Base-by-base conservation (phyloP, 768 basidiomycete genomes). In the Xerocomus spinulosus region DNA sequence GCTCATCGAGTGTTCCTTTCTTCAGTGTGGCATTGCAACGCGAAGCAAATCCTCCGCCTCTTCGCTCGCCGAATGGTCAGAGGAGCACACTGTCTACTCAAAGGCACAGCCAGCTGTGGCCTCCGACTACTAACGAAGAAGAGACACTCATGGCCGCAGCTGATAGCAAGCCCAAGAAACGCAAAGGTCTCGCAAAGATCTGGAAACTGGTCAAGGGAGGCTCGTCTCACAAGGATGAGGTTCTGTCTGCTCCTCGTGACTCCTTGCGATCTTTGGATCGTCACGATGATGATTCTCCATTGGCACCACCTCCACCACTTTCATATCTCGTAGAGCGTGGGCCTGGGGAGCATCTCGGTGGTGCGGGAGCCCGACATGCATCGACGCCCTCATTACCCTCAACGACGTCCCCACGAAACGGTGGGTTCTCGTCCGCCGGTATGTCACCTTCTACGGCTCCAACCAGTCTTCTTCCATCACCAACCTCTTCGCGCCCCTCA, bases 251-350 rank as follows among this genome's bases (percentile, higher is more conserved):
- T 33, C 59, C 66, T 32, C 64, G 64, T 23, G 66, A 67, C 9
- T 60, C 69, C 14, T 56, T 70, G 6, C 73, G 78, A 74, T 51
- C 73, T 65, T 33, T 64, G 14, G 50, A 66, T 35, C 60, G 63
- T 60, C 24, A 64, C 35, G 85, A 88, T 3, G 88, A 92, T 57
- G 81, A 87, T 55, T 66, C 75, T 9, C 92, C 90, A 4, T 72
- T 96, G 33, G 83, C 87, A 3, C 95, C 94, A 1, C 95, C 95
- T 3, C 95, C 95, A 5, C 86, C 92, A 5, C 62, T 98, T 44
- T 91, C 91, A 0, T 94, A 92, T 68, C 77, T 97, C 39, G 91
- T 92, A 3, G 70, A 68, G 51, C 67, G 71, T 51, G 73, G 77
- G 48, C 77, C 77, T 34, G 74, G 77, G n/a, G 77, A 80, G 36